Evolutionary conservation across 108 stramenopile genomes (phyloP).

Genomic region (Skeletonema costatum): DNA sequence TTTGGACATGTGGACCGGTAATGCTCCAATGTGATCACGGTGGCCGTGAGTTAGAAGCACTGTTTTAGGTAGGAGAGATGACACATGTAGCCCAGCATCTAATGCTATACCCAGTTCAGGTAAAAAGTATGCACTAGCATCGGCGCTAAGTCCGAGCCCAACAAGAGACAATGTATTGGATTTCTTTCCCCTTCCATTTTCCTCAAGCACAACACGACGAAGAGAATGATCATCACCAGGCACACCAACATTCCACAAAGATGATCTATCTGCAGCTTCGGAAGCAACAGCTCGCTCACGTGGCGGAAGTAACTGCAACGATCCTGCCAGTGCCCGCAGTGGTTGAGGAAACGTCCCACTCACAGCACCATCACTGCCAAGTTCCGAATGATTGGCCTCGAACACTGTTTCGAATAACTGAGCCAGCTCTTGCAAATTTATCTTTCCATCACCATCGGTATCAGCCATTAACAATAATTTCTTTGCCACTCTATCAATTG

Average conservation of each 20-base stretch:
- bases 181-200: not conserved
- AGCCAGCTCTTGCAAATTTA: conserved; percentile 52
- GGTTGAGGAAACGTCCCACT: conserved; percentile 56
- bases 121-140: conserved; percentile 59
- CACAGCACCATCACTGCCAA: conserved; percentile 1
- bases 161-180: conserved; percentile 39
- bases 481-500: conserved; percentile 55
- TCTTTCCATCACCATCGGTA: conserved; percentile 47
- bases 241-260: conserved; percentile 53
- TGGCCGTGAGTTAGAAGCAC: conserved; percentile 66
- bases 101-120: conserved; percentile 61
- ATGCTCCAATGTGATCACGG: conserved; percentile 63
- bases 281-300: conserved; percentile 34
- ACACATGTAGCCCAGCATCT: conserved; percentile 58
- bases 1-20: conserved; percentile 46
- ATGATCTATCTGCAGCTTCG: conserved; percentile 36
- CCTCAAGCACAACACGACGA: conserved; percentile 43
- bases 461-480: conserved; percentile 58
- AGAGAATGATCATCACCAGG: conserved; percentile 68
- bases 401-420: conserved; percentile 55
- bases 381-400: conserved; percentile 24
- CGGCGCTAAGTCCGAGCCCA: conserved; percentile 50
- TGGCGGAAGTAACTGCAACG: conserved; percentile 57
- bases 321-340: conserved; percentile 56
- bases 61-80: conserved; percentile 47